Evolutionary conservation across 106 monocot genomes (phyloP).

Genomic region (Apostasia ramifera): DNA sequence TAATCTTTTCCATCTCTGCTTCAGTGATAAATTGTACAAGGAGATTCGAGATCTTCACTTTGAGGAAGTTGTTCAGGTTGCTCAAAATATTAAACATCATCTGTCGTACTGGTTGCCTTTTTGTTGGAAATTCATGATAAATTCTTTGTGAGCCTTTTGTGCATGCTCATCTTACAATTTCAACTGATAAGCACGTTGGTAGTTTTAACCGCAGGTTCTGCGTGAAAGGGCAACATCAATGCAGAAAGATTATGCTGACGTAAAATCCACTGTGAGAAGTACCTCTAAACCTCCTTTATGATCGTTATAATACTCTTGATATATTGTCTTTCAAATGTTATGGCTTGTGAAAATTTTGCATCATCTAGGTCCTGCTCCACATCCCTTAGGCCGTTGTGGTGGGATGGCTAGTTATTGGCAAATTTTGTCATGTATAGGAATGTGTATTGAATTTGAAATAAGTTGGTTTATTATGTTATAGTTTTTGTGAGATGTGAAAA

Average conservation of each 20-base stretch:
- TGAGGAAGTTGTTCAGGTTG: constrained; percentile 98
- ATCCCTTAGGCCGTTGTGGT: too few species aligned
- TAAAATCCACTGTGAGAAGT: constrained; percentile 77
- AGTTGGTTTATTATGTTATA: too few species aligned
- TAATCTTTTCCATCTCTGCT: constrained; percentile 9
- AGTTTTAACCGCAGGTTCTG: constrained; percentile 57
- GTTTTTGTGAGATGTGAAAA: too few species aligned
- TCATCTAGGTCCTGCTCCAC: too few species aligned
- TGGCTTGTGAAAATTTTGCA: too few species aligned
- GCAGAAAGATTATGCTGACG: constrained; percentile 93
- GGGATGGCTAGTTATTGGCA: too few species aligned
- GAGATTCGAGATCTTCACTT: constrained; percentile 95
- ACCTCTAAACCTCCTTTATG: background rate
- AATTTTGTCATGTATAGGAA: too few species aligned
- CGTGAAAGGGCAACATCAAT: constrained; percentile 94
- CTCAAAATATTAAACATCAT: background rate
- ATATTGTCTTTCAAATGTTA: background rate
- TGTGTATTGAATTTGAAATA: too few species aligned
- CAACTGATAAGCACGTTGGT: constrained; percentile 1
- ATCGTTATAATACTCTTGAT: background rate
- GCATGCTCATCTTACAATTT: background rate
- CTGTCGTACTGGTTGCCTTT: background rate
- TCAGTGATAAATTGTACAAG: constrained; percentile 95
- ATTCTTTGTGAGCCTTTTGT: background rate
- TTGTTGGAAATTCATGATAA: background rate